A percentile compares a stretch with the other conserved stretches of the same genome.
Conservation (phyloP, 129 eudicot genomes). For the Flaveria linearis region DNA sequence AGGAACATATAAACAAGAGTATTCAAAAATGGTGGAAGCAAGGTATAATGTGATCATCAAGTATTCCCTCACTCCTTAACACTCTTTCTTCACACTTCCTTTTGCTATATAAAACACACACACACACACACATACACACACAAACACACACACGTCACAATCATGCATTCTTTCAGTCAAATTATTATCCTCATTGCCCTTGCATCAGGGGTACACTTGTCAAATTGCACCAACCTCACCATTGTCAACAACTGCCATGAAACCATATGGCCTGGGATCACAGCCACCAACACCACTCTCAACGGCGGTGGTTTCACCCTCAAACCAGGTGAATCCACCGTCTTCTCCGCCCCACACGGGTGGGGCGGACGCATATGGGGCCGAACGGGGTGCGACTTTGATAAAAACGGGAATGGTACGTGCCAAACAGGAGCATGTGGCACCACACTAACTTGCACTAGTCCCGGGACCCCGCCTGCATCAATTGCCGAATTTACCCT, state of each 20-base stretch:
- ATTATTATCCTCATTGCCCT: slow-evolving; percentile 21
- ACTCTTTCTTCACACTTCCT: slow-evolving; percentile 34
- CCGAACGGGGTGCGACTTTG: slow-evolving; percentile 67
- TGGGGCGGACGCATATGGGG: slow-evolving; percentile 85
- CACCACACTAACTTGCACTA: slow-evolving; percentile 41
- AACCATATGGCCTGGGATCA: slow-evolving; percentile 66
- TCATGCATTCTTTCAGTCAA: slow-evolving; percentile 19
- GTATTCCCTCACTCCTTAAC: slow-evolving; percentile 35
- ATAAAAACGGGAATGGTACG: slow-evolving; percentile 49
- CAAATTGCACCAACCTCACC: slow-evolving; percentile 45
- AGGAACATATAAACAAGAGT: slow-evolving; percentile 22
- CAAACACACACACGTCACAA: neutral
- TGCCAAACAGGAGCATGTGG: slow-evolving; percentile 68
- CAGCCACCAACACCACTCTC: slow-evolving; percentile 45
- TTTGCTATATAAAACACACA: slow-evolving; percentile 29
- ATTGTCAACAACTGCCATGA: slow-evolving; percentile 58
- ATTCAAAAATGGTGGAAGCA: slow-evolving; percentile 35
- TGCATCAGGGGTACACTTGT: slow-evolving; percentile 36
- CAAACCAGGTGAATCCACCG: slow-evolving; percentile 47
- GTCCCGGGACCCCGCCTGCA: slow-evolving; percentile 59
- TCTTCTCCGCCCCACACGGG: slow-evolving; percentile 46
- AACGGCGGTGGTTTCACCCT: slow-evolving; percentile 45
- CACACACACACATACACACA: slow-evolving; percentile 1
- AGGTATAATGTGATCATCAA: slow-evolving; percentile 34
- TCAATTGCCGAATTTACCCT: slow-evolving; percentile 62